Evolutionary conservation across 1,139 yeast genomes (phyloP), one percentile per base, ranked within the genome.

Genomic region (Blastobotrys capitulatus): DNA sequence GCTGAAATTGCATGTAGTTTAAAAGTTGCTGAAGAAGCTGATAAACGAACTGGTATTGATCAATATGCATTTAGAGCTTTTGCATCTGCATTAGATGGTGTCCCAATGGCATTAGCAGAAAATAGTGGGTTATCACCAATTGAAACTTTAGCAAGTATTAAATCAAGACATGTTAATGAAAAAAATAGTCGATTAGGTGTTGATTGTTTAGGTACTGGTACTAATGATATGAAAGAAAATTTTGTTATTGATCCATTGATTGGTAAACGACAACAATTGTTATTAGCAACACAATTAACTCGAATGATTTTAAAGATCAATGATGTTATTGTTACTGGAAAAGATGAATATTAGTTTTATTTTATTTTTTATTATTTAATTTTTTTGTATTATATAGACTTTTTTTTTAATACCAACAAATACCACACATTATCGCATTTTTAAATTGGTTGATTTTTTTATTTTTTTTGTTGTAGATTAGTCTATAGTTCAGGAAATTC

Each of bases 61-160:
- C 99, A 92, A 72, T 92, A 92, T 67, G 97, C 97, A 1, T 89
- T 92, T 80, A 82, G 97, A 65, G 96, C 97, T 0, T 94, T 92
- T 68, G 78, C 97, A 7, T 77, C 78, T 55, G 98, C 98, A 15
- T 74, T 92, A 63, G 99, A 92, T 66, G 79, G 83, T 46, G 84
- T 92, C 54, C 97, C 97, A 54, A 84, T 89, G 85, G 86, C 96
- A 6, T 77, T 94, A 61, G 97, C 97, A 39, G 97, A 89, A 70
- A 92, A 92, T 71, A 89, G 97, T 15, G 99, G 98, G 55, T 76
- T 90, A 63, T 86, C 88, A 60, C 94, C 97, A 50, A 90, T 94
- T 60, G 96, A 89, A 67, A 83, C 95, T 2, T 77, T 94, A 61
- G 80, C 97, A 1, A 71, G 76, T 41, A 78, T 92, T 63, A 92